Conservation (phyloP, 2,329 filamentous ascomycete species). For the Phialophora verrucosa region DNA sequence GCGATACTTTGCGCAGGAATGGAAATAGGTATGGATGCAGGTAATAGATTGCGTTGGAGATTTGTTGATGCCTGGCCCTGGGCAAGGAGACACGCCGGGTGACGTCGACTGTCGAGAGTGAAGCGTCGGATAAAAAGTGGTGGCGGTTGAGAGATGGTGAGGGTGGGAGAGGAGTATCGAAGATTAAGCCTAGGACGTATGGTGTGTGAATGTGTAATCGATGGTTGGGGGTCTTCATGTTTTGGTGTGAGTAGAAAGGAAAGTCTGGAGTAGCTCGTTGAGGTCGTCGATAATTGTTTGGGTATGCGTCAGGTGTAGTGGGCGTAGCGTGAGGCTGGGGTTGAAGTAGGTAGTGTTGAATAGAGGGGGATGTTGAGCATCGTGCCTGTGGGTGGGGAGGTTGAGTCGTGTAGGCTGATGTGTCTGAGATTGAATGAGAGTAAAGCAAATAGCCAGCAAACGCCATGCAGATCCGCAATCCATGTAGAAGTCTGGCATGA, state of each 20-base stretch:
- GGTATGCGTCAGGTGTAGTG: constrained; percentile 9
- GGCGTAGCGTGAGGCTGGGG: constrained; percentile 12
- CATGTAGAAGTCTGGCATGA: constrained; percentile 24
- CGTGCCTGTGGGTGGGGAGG: not conserved
- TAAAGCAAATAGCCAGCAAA: constrained; percentile 27
- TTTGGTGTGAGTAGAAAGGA: not conserved
- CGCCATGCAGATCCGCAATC: constrained; percentile 34
- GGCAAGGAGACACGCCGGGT: constrained; percentile 8
- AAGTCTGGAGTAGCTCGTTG: not conserved
- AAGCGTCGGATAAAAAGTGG: not conserved
- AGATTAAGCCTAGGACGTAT: not conserved
- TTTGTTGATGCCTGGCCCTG: constrained; percentile 11
- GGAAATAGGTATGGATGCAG: constrained; percentile 5
- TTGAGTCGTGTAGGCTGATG: constrained; percentile 16
- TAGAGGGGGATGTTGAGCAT: constrained; percentile 3
- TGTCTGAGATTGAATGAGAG: constrained; percentile 18
- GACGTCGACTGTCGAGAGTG: constrained; percentile 14
- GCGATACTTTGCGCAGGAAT: too few relatives aligned
- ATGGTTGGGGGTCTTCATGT: not conserved
- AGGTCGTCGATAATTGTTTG: not conserved
- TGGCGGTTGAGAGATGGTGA: not conserved
- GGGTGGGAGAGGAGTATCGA: not conserved
- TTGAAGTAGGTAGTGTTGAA: constrained; percentile 14
- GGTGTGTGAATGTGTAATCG: not conserved
- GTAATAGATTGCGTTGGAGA: constrained; percentile 5